A percentile compares a stretch with the other conserved stretches of the same genome.
Conservation (phyloP, 306 rosid species). For the Quercus rubra region DNA sequence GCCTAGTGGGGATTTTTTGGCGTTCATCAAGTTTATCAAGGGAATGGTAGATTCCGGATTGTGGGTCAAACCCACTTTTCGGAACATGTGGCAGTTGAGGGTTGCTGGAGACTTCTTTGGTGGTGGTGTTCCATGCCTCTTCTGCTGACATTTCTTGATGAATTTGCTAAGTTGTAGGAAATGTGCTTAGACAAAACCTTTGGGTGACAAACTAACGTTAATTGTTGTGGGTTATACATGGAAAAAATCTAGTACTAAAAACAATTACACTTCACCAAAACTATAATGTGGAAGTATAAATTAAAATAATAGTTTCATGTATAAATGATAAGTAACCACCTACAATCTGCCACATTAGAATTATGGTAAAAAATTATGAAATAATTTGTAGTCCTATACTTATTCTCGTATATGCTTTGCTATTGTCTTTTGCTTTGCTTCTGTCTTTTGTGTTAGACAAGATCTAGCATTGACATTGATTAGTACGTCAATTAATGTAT, state of each 20-base stretch:
- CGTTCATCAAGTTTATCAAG: conserved; percentile 26
- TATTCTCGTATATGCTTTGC: background rate
- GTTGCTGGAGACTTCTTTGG: conserved; percentile 22
- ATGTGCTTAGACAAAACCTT: background rate
- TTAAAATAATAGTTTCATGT: too few relatives aligned
- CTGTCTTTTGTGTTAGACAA: background rate
- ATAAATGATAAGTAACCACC: too few relatives aligned
- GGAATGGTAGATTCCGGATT: conserved; percentile 62
- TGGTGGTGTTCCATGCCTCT: conserved; percentile 27
- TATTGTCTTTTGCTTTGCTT: background rate
- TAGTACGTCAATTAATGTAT: conserved; percentile 15
- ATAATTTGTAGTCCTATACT: too few relatives aligned
- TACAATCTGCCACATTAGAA: too few relatives aligned
- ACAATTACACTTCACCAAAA: too few relatives aligned
- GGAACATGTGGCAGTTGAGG: conserved; percentile 1
- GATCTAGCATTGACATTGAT: conserved; percentile 19
- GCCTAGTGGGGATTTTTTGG: conserved; percentile 43
- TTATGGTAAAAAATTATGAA: too few relatives aligned
- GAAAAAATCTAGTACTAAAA: too few relatives aligned
- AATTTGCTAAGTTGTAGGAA: background rate
- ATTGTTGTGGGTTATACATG: too few relatives aligned
- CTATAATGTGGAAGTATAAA: too few relatives aligned
- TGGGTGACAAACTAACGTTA: background rate
- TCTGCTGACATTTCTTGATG: conserved; percentile 43
- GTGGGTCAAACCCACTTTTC: conserved; percentile 48